Conservation (phyloP, 2,329 filamentous ascomycete genomes). For the Penicillium frequentans region DNA sequence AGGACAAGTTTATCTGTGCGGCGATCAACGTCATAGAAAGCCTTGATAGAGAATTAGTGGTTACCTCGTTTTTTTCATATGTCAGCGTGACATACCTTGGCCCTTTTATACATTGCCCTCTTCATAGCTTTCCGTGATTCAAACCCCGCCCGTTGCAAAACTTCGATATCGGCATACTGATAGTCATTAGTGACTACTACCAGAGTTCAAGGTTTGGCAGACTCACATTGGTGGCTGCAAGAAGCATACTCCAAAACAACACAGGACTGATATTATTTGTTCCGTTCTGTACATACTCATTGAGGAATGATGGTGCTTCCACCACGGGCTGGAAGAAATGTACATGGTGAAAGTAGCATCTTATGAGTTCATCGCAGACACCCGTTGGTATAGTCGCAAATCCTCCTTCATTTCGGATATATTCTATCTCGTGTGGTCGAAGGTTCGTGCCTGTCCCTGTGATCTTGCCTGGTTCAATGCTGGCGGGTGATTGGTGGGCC, state of each 20-base stretch:
- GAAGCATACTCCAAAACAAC: constrained; percentile 9
- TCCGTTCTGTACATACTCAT: too few relatives aligned
- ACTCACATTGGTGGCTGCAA: constrained; percentile 10
- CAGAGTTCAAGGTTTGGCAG: neutral
- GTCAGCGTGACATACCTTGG: constrained; percentile 6
- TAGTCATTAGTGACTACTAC: neutral
- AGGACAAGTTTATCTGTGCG: constrained; percentile 6
- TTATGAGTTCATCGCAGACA: constrained; percentile 2
- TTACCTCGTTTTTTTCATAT: too few relatives aligned
- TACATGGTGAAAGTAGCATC: constrained; percentile 10
- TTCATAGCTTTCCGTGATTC: constrained; percentile 9
- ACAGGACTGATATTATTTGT: too few relatives aligned
- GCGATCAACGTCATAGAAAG: constrained; percentile 13
- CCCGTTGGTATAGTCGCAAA: neutral
- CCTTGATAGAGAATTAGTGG: neutral
- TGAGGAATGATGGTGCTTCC: too few relatives aligned
- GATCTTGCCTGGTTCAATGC: neutral
- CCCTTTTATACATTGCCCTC: constrained; percentile 8
- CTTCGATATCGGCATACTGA: constrained; percentile 5
- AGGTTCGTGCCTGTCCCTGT: neutral
- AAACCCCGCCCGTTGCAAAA: constrained; percentile 3
- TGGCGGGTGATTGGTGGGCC: neutral
- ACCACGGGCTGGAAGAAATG: too few relatives aligned
- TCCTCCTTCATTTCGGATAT: constrained; percentile 1
- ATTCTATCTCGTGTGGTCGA: constrained; percentile 1